Conservation (phyloP, 163 green algal species). For the Scenedesmus sp. region DNA sequence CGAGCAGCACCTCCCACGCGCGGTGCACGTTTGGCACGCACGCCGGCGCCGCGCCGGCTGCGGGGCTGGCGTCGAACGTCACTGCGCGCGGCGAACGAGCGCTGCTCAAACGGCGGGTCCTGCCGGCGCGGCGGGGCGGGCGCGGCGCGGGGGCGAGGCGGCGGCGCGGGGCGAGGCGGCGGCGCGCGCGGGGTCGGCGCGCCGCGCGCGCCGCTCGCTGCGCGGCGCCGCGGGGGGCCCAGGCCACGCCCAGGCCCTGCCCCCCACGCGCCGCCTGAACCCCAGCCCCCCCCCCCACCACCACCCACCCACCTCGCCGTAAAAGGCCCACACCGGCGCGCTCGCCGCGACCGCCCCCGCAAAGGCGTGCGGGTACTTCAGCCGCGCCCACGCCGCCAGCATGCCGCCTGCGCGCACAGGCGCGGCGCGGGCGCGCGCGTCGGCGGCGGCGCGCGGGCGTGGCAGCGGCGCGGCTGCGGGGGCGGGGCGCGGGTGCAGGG, state of each 20-base stretch:
- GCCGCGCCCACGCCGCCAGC: slow-evolving; percentile 83
- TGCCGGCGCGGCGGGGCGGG: slow-evolving; percentile 41
- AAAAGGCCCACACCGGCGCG: slow-evolving; percentile 89
- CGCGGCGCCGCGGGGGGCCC: too few species aligned
- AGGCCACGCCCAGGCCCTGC: too few species aligned
- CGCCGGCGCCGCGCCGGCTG: slow-evolving; percentile 52
- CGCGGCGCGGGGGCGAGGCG: too few species aligned
- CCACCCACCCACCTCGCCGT: slow-evolving; percentile 74
- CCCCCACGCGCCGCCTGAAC: too few species aligned
- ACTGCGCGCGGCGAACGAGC: slow-evolving; percentile 79
- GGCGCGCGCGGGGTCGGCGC: too few species aligned
- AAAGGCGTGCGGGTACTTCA: slow-evolving; percentile 78
- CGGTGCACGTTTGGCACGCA: slow-evolving; percentile 70
- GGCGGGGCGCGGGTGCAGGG: background rate
- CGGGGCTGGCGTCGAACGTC: slow-evolving; percentile 77
- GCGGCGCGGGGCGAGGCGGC: too few species aligned
- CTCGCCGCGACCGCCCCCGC: slow-evolving; percentile 81
- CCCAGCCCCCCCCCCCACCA: too few species aligned
- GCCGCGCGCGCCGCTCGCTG: too few species aligned
- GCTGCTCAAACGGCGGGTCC: slow-evolving; percentile 72
- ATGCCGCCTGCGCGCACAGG: slow-evolving; percentile 73
- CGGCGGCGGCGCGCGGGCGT: too few species aligned
- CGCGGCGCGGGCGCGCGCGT: too few species aligned
- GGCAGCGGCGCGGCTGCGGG: too few species aligned
- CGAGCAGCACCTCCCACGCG: slow-evolving; percentile 32